A percentile compares a stretch with the other conserved stretches of the same genome.
Conservation (phyloP, 2,329 filamentous ascomycete species). For the Neoscytalidium dimidiatum region DNA sequence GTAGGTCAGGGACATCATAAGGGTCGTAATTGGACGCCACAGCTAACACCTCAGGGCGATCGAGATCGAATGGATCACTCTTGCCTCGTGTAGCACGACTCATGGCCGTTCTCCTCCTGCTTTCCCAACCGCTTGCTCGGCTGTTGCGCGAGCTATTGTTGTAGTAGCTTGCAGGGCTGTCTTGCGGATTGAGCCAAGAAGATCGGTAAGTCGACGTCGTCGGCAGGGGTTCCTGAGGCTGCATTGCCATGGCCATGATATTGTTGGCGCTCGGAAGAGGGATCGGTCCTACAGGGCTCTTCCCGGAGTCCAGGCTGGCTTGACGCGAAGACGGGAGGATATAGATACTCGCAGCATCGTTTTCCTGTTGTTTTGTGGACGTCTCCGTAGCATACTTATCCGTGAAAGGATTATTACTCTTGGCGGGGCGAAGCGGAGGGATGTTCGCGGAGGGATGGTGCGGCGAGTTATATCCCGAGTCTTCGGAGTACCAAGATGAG, state of each 20-base stretch:
- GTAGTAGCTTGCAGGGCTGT: neutral
- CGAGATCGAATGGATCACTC: constrained; percentile 44
- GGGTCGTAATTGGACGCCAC: constrained; percentile 23
- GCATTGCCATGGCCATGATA: neutral
- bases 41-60: constrained; percentile 40
- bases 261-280: constrained; percentile 1
- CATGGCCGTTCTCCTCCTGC: neutral
- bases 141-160: neutral
- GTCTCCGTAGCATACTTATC: neutral
- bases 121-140: neutral
- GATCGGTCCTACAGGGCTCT: neutral
- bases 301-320: neutral
- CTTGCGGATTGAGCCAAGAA: neutral
- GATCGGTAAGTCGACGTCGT: neutral
- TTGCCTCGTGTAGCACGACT: constrained; percentile 34
- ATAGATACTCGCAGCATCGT: constrained; percentile 11
- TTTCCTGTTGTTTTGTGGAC: neutral
- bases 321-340: constrained; percentile 3
- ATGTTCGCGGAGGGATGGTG: constrained; percentile 4
- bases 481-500: constrained; percentile 1
- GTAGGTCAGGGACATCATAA: neutral
- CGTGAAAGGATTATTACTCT: neutral
- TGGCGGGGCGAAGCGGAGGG: neutral
- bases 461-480: constrained; percentile 15
- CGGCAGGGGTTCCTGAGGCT: neutral